phyloP scores from a whole-genome alignment of 768 basidiomycete species.

The Leucocoprinus birnbaumii region DNA sequence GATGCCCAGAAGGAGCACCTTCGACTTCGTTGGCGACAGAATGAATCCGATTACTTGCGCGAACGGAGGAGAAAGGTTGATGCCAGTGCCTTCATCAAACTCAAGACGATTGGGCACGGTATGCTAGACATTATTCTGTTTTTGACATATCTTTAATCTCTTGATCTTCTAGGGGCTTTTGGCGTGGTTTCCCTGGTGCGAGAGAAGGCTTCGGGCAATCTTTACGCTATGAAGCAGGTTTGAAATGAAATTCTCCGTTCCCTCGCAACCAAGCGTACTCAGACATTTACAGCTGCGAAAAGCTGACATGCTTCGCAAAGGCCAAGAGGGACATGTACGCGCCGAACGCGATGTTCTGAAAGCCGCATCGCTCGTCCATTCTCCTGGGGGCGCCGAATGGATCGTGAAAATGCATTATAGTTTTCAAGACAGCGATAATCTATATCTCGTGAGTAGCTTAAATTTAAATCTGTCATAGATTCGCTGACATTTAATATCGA shows the following conservation, averaged over 20 bases:
- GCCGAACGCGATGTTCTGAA: conserved; percentile 94
- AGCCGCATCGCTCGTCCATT: conserved; percentile 78
- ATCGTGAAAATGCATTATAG: conserved; percentile 92
- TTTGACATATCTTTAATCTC: conserved; percentile 19
- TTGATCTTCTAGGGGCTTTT: conserved; percentile 69
- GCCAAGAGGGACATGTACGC: conserved; percentile 95
- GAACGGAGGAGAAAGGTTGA: conserved; percentile 82
- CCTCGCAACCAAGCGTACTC: conserved; percentile 7
- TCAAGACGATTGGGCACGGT: conserved; percentile 97
- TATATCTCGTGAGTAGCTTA: conserved; percentile 76
- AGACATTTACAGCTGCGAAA: conserved; percentile 62
- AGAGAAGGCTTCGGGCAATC: conserved; percentile 72
- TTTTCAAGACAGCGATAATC: conserved; percentile 92
- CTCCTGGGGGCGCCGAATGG: conserved; percentile 82
- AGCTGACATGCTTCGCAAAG: conserved; percentile 92
- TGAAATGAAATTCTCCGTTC: conserved; percentile 10
- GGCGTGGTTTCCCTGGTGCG: conserved; percentile 92
- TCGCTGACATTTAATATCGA: conserved; percentile 46
- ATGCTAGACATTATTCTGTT: conserved; percentile 20
- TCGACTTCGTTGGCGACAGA: conserved; percentile 75
- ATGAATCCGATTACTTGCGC: conserved; percentile 89
- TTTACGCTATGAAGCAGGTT: conserved; percentile 98
- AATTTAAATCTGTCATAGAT: conserved; percentile 24
- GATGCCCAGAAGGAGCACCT: conserved; percentile 70
- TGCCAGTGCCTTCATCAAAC: conserved; percentile 79